Conservation (phyloP, 257 asterid genomes). For the Ajuga chamaepitys region DNA sequence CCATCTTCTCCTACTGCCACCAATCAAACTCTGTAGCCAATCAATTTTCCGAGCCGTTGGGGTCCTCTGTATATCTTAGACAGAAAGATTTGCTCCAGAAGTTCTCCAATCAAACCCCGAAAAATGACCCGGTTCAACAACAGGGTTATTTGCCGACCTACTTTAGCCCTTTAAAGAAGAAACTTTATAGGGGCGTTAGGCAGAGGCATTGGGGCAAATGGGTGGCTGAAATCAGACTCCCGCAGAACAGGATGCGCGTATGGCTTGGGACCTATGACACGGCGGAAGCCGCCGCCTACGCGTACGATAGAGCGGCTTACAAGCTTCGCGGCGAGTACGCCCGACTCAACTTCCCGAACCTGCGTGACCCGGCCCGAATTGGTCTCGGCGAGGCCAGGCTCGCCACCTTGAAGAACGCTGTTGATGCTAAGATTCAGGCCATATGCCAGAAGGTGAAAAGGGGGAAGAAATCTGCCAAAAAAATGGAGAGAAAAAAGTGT, state of each 20-base stretch:
- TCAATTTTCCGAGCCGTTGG: conserved; percentile 40
- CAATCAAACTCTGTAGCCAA: conserved; percentile 5
- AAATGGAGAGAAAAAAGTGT: not conserved
- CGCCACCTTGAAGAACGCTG: conserved; percentile 62
- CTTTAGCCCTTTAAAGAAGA: conserved; percentile 51
- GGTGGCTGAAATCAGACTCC: conserved; percentile 95
- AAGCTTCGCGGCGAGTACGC: conserved; percentile 97
- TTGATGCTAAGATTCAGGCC: conserved; percentile 84
- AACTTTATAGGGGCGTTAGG: conserved; percentile 88
- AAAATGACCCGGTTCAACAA: conserved; percentile 12
- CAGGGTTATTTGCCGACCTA: conserved; percentile 24
- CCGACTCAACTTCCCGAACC: conserved; percentile 70
- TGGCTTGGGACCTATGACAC: conserved; percentile 96
- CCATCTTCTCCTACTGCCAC: conserved; percentile 63
- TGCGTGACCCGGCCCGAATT: conserved; percentile 46
- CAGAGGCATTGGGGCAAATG: conserved; percentile 99
- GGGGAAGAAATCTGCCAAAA: conserved; percentile 39
- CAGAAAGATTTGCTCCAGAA: conserved; percentile 62
- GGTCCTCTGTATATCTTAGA: conserved; percentile 57
- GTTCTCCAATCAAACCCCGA: conserved; percentile 35
- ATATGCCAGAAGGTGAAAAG: conserved; percentile 65
- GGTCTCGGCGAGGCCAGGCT: conserved; percentile 53
- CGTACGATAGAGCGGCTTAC: conserved; percentile 88
- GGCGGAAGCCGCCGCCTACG: conserved; percentile 94
- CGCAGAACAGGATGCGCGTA: conserved; percentile 82